Evolutionary conservation across 23 red algal genomes (phyloP).

Genomic region (Gracilaria gracilis): DNA sequence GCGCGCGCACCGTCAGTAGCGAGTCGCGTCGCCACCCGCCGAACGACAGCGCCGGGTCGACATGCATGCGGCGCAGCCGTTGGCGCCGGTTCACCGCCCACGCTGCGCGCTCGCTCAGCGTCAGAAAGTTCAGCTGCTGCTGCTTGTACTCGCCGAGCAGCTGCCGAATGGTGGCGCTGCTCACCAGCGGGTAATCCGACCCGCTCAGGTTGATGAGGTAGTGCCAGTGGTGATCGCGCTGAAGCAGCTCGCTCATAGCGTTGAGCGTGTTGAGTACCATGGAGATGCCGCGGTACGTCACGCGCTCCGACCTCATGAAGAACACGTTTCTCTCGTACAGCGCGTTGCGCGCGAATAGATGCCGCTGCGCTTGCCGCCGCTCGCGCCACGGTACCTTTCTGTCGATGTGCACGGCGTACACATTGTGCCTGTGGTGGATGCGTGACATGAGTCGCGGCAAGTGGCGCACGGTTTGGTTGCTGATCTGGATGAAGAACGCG

Average conservation of each 20-base stretch:
- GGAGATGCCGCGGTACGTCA: conserved; percentile 84
- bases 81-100: too few species aligned
- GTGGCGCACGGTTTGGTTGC: conserved; percentile 23
- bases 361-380: too few species aligned
- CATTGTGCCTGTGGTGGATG: conserved; percentile 65
- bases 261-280: conserved; percentile 85
- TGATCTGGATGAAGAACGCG: conserved; percentile 76
- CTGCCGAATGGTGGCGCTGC: neutral
- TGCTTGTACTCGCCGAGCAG: conserved; percentile 62
- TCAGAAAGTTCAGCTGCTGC: too few species aligned
- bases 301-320: conserved; percentile 58
- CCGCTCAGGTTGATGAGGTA: conserved; percentile 86
- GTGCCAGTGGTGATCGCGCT: conserved; percentile 45
- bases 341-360: neutral
- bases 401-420: conserved; percentile 83
- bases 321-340: conserved; percentile 48
- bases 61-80: too few species aligned
- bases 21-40: too few species aligned
- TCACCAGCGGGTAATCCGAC: conserved; percentile 85
- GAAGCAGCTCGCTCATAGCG: conserved; percentile 72
- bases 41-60: too few species aligned
- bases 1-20: too few species aligned
- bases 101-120: too few species aligned
- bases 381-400: conserved; percentile 34
- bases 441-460: conserved; percentile 41